These are phyloP conservation scores for Trichosporon coremiiforme DNA, from an alignment of 1,284 basidiomycete species.

Conservation along the genomic window DNA sequence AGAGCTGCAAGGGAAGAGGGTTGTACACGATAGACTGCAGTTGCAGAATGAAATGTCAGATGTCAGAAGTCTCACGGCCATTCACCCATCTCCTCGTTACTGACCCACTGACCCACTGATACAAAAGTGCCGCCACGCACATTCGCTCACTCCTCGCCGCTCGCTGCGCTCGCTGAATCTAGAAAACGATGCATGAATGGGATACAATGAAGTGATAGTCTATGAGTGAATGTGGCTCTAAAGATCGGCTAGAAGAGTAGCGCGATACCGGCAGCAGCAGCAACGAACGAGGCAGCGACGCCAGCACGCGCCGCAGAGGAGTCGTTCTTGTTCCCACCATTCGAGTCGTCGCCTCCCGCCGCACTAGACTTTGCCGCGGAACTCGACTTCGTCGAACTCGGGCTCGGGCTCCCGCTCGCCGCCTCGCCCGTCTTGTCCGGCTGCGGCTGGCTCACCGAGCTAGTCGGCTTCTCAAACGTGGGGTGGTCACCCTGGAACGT, in stretches of 20 bases:
- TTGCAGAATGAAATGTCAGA: no score
- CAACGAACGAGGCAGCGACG: neutral
- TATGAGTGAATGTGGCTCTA: neutral
- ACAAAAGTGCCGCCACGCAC: no score
- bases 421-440: conserved; percentile 8
- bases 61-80: no score
- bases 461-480: neutral
- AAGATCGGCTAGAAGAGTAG: neutral
- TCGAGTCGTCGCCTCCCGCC: no score
- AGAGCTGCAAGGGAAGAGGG: no score
- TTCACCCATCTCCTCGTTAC: no score
- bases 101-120: no score
- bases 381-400: no score
- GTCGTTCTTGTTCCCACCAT: neutral
- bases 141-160: no score
- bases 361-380: no score
- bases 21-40: no score
- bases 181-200: conserved; percentile 3
- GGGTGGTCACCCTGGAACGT: conserved; percentile 17
- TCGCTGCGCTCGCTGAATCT: neutral
- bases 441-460: neutral
- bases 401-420: no score
- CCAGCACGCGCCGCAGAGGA: neutral
- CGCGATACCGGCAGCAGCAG: neutral
- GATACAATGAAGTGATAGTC: neutral